Conservation (phyloP, 2,329 filamentous ascomycete genomes). For the Aspergillus sp. region DNA sequence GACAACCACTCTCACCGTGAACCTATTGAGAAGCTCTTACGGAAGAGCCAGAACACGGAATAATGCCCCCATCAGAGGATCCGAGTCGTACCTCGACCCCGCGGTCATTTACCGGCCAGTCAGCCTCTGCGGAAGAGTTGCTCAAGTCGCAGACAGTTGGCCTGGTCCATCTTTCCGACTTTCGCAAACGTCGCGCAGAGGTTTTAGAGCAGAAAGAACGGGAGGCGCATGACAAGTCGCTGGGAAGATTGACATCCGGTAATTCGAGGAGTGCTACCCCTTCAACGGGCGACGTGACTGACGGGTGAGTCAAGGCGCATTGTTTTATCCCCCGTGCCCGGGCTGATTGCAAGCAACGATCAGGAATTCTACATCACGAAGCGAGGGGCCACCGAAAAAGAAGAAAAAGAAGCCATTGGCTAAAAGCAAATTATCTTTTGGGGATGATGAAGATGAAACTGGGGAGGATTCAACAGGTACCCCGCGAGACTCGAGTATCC, state of each 20-base stretch:
- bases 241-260: slow-evolving; percentile 38
- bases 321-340: slow-evolving; percentile 1
- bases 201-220: slow-evolving; percentile 87
- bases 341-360: slow-evolving; percentile 50
- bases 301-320: slow-evolving; percentile 50
- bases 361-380: slow-evolving; percentile 37
- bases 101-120: slow-evolving; percentile 66
- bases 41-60: neutral
- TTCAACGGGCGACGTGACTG: slow-evolving; percentile 41
- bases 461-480: slow-evolving; percentile 35
- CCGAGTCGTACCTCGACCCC: slow-evolving; percentile 40
- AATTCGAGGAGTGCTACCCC: slow-evolving; percentile 51
- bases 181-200: slow-evolving; percentile 91
- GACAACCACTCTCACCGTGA: neutral
- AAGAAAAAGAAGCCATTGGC: slow-evolving; percentile 57
- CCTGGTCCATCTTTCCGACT: slow-evolving; percentile 86
- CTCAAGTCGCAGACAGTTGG: slow-evolving; percentile 85
- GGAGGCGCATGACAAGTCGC: slow-evolving; percentile 64
- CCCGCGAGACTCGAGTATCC: slow-evolving; percentile 33
- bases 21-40: neutral
- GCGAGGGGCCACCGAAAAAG: slow-evolving; percentile 43
- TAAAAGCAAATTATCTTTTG: slow-evolving; percentile 60
- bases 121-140: slow-evolving; percentile 71
- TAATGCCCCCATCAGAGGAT: slow-evolving; percentile 28
- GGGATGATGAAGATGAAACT: slow-evolving; percentile 59